Conservation (phyloP, 257 asterid species). For the Prunella vulgaris region DNA sequence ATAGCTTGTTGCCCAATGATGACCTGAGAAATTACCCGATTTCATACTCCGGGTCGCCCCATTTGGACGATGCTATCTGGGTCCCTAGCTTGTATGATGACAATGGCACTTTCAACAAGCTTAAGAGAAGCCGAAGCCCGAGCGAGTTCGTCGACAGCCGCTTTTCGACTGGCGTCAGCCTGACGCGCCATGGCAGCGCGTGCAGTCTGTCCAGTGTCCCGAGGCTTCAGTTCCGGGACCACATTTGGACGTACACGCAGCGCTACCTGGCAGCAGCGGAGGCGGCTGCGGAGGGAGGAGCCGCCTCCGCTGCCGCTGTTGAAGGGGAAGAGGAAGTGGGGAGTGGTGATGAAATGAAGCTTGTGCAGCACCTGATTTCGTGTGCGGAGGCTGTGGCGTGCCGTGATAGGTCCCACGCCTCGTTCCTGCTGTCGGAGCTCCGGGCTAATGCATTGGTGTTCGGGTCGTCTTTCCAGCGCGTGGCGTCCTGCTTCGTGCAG, state of each 20-base stretch:
- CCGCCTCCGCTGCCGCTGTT: slow-evolving; percentile 18
- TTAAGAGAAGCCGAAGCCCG: slow-evolving; percentile 33
- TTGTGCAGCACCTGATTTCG: slow-evolving; percentile 66
- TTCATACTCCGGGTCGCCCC: slow-evolving; percentile 23
- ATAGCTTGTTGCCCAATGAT: slow-evolving; percentile 27
- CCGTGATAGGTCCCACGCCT: slow-evolving; percentile 63
- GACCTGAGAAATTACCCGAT: slow-evolving; percentile 19
- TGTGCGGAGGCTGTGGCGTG: slow-evolving; percentile 88
- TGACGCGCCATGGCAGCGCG: slow-evolving; percentile 38
- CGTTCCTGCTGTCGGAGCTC: slow-evolving; percentile 54
- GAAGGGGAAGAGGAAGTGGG: slow-evolving; percentile 20
- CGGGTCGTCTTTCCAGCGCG: slow-evolving; percentile 84
- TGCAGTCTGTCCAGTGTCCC: slow-evolving; percentile 39
- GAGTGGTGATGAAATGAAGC: slow-evolving; percentile 45
- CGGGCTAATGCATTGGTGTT: slow-evolving; percentile 61
- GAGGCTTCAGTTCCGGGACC: slow-evolving; percentile 61
- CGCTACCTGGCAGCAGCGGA: slow-evolving; percentile 57
- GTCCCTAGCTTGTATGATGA: slow-evolving; percentile 32
- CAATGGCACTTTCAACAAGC: slow-evolving; percentile 39
- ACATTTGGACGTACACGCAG: slow-evolving; percentile 51
- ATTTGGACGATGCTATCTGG: slow-evolving; percentile 35
- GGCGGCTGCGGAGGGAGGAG: slow-evolving; percentile 46
- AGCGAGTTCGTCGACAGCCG: slow-evolving; percentile 26
- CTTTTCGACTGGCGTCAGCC: slow-evolving; percentile 17
- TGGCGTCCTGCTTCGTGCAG: slow-evolving; percentile 73